Evolutionary conservation across 164 flowering plant genomes (phyloP), one percentile per base, ranked within the genome.

Genomic region (Umbilicus rupestris): DNA sequence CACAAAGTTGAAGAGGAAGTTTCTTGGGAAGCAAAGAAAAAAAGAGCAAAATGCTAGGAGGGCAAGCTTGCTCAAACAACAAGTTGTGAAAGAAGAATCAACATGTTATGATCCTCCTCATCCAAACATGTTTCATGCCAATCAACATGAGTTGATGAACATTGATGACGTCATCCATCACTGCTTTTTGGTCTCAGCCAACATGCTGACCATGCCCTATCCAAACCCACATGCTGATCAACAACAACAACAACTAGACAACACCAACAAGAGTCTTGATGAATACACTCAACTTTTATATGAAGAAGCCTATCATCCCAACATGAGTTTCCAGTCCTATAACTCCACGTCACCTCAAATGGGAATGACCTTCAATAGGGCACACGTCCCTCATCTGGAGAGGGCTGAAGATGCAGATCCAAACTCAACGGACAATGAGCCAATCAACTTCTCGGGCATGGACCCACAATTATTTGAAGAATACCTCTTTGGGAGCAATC

Each of bases 1-100:
- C 78, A 81, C 84, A 15, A 81, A 78, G 73, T 72, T 81, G n/a
- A 81, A 78, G 80, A 81, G 75, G 78, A 81, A 81, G 63, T 67
- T 80, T 31, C 69, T 69, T 66, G 60, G 60, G 33, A 55, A 55
- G 60, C 60, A 55, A 55, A 55, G 60, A 55, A 55, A 55, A 55
- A 55, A 55, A 28, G 60, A 55, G 60, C 57, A 50, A 50, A 55
- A 14, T 28, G 60, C 60, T 30, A 26, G 29, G 19, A 55, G 60
- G 7, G 19, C 31, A 28, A 55, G 60, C 19, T 55, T 55, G 60
- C 19, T 55, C 19, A 55, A 55, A 55, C 44, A 41, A 41, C 60
- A 55, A 55, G 33, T 28, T 55, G 15, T 11, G 33, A 14, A 55
- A 55, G 60, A 55, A 55, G 60, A 55, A 29, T 55, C 33, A 7